Conservation (phyloP, 2,329 filamentous ascomycete species). For the Elsinoe necatrix region DNA sequence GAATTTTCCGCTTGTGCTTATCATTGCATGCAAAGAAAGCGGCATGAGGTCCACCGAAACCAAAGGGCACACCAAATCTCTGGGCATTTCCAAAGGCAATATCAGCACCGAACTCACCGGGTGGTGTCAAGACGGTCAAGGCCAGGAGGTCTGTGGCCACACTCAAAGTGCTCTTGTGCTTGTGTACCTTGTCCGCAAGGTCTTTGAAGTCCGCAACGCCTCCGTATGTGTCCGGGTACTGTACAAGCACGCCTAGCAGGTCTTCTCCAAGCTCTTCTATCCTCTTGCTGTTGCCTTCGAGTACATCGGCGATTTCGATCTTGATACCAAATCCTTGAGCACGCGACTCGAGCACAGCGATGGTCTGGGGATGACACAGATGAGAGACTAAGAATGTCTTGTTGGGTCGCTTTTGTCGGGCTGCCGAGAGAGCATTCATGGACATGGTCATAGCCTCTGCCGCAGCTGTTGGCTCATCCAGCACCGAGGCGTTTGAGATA, state of each 20-base stretch:
- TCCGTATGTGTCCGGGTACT: constrained; percentile 87
- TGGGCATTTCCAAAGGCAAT: constrained; percentile 92
- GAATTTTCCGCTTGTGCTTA: constrained; percentile 89
- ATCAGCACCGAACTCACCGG: constrained; percentile 89
- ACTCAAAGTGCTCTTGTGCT: constrained; percentile 68
- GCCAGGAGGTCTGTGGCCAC: constrained; percentile 86
- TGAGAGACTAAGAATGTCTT: constrained; percentile 82
- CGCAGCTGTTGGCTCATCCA: constrained; percentile 87
- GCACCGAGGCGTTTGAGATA: constrained; percentile 81
- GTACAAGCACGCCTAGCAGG: constrained; percentile 81
- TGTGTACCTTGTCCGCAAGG: constrained; percentile 69
- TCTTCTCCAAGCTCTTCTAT: constrained; percentile 70
- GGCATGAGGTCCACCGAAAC: constrained; percentile 89
- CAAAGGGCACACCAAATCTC: constrained; percentile 83
- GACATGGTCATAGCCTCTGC: constrained; percentile 95
- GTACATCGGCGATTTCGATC: constrained; percentile 63
- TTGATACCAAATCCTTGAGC: constrained; percentile 87
- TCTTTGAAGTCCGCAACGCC: constrained; percentile 65
- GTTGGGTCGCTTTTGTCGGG: constrained; percentile 62
- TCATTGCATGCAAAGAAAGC: constrained; percentile 92
- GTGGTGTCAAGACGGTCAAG: constrained; percentile 76
- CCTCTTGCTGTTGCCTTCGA: constrained; percentile 53
- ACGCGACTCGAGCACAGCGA: constrained; percentile 73
- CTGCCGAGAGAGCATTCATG: constrained; percentile 61
- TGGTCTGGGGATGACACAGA: constrained; percentile 74